phyloP scores from a whole-genome alignment of 2,329 filamentous ascomycete genomes.

The Aspergillus sp. region DNA sequence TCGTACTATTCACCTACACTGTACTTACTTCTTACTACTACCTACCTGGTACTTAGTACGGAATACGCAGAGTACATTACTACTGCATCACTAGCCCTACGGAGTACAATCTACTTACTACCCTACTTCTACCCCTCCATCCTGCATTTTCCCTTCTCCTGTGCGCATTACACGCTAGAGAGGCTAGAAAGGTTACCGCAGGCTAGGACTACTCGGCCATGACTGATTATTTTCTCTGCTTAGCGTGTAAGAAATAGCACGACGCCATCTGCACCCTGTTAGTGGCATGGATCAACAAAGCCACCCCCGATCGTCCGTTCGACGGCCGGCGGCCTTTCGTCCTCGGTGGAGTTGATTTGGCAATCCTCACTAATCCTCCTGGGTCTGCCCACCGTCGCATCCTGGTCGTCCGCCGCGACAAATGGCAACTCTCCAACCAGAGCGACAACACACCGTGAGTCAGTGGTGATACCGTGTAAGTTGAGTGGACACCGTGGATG shows the following conservation, averaged over 20 bases:
- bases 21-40: too few relatives aligned
- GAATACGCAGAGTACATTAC: too few relatives aligned
- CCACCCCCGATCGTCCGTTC: conserved; percentile 17
- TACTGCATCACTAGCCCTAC: too few relatives aligned
- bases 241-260: neutral
- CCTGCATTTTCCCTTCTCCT: neutral
- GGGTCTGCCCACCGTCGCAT: neutral
- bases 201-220: neutral
- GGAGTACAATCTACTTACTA: neutral
- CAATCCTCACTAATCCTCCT: neutral
- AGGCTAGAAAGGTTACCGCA: neutral
- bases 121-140: neutral
- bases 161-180: neutral
- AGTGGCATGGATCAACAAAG: conserved; percentile 16
- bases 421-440: neutral
- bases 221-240: neutral
- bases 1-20: too few relatives aligned
- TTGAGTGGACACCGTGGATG: neutral
- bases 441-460: neutral
- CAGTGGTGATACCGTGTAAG: neutral
- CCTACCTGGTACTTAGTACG: too few relatives aligned
- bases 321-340: neutral
- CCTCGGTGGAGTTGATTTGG: neutral
- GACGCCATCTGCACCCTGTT: neutral
- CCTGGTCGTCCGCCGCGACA: neutral